Percentiles rank a stretch among this genome's conserved stretches.
Conservation (phyloP, 148 eudicot species). For the Agrostemma githago region DNA sequence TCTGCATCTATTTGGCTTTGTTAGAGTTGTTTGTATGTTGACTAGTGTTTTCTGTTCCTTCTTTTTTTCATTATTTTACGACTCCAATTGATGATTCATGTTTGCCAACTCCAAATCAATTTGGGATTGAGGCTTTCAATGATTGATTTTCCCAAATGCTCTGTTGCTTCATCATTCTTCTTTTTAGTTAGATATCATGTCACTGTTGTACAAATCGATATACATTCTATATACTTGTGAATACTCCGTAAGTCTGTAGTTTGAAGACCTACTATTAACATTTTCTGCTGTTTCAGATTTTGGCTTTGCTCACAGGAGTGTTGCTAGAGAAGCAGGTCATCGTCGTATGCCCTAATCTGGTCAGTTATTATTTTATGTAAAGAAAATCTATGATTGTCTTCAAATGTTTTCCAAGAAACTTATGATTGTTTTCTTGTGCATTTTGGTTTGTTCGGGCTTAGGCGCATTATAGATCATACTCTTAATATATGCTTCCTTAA, state of each 20-base stretch:
- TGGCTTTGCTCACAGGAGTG: slow-evolving; percentile 75
- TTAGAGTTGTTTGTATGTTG: neutral
- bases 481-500: neutral
- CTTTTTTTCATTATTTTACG: neutral
- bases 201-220: neutral
- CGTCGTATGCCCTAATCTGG: slow-evolving; percentile 77
- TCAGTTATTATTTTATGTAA: slow-evolving; percentile 24
- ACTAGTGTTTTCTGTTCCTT: neutral
- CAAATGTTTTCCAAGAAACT: neutral
- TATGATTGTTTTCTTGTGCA: neutral
- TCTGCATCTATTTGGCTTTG: neutral
- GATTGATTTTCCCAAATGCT: neutral
- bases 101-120: neutral
- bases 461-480: neutral
- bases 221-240: neutral
- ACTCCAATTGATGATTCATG: neutral
- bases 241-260: neutral
- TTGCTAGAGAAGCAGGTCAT: slow-evolving; percentile 89
- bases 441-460: neutral
- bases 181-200: neutral
- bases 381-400: neutral
- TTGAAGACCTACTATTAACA: neutral
- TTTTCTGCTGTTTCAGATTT: slow-evolving; percentile 45
- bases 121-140: neutral
- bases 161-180: neutral